A percentile compares a stretch with the other conserved stretches of the same genome.
These are phyloP conservation scores for Suhomyces kilbournensis DNA, from an alignment of 805 yeast species.

Conservation along the genomic window DNA sequence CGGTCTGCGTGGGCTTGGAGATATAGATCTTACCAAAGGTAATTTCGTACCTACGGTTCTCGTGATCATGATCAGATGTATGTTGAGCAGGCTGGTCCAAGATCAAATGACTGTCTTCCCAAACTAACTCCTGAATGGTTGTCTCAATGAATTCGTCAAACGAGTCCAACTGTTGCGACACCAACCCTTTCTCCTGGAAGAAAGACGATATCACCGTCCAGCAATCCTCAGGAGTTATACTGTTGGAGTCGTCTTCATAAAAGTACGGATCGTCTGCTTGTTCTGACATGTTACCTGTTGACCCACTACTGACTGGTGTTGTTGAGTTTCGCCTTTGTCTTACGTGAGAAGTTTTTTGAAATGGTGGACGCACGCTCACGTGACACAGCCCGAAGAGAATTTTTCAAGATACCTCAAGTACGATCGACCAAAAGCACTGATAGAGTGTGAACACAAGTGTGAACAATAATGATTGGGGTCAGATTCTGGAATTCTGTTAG, in stretches of 20 bases:
- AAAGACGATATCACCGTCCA: conserved; percentile 98
- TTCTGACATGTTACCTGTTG: not conserved
- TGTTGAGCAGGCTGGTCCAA: conserved; percentile 99
- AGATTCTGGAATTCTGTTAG: conserved; percentile 11
- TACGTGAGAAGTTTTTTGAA: not conserved
- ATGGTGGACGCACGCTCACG: conserved; percentile 8
- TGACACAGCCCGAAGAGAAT: not conserved
- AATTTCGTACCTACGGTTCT: conserved; percentile 90
- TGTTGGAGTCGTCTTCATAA: conserved; percentile 59
- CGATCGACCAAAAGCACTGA: too few species aligned
- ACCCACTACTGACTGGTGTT: not conserved
- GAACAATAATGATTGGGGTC: not conserved
- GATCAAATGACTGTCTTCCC: conserved; percentile 92
- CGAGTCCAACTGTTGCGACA: conserved; percentile 96
- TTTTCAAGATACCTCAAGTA: too few species aligned
- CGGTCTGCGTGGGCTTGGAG: conserved; percentile 97
- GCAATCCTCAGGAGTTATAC: conserved; percentile 95
- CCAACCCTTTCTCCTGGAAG: conserved; percentile 94
- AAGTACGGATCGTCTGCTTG: conserved; percentile 59
- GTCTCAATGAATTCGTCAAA: conserved; percentile 97
- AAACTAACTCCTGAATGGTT: conserved; percentile 92
- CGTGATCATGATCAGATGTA: conserved; percentile 82
- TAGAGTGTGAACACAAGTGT: not conserved
- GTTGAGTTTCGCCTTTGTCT: not conserved
- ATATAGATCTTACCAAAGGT: conserved; percentile 96